A percentile compares a stretch with the other conserved stretches of the same genome.
These are phyloP conservation scores for Sclerotiophoma versabilis DNA, from an alignment of 2,329 filamentous ascomycete genomes.

Conservation along the genomic window DNA sequence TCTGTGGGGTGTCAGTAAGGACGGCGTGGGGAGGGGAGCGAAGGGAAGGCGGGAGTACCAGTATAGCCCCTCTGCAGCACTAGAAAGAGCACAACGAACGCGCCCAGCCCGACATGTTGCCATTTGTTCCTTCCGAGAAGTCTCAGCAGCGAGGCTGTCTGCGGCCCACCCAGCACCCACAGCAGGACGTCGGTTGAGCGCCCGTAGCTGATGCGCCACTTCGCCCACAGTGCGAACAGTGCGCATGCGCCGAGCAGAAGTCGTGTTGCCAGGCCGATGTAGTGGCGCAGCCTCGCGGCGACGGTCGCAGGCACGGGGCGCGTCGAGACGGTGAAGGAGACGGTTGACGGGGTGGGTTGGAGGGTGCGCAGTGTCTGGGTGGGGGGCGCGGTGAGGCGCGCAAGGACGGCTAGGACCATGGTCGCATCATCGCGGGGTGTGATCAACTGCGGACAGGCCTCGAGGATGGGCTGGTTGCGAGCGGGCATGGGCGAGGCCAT, in stretches of 20 bases:
- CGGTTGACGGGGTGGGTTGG: constrained; percentile 77
- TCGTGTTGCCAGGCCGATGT: constrained; percentile 55
- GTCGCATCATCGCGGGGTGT: constrained; percentile 3
- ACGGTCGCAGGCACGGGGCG: constrained; percentile 62
- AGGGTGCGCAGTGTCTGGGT: constrained; percentile 33
- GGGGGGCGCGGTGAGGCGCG: constrained; percentile 38
- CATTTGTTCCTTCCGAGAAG: constrained; percentile 52
- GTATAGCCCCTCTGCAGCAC: constrained; percentile 60
- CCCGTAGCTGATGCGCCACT: constrained; percentile 26
- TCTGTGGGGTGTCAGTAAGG: constrained; percentile 53
- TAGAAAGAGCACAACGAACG: constrained; percentile 51
- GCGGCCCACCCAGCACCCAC: constrained; percentile 12
- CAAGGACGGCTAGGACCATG: constrained; percentile 30
- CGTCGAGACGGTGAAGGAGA: constrained; percentile 90
- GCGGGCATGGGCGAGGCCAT: no score
- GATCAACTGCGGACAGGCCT: no score
- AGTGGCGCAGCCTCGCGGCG: constrained; percentile 54
- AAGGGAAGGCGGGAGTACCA: constrained; percentile 44
- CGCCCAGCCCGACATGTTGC: constrained; percentile 51
- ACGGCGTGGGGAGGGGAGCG: no score
- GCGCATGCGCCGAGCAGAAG: constrained; percentile 53
- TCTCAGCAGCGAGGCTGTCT: constrained; percentile 36
- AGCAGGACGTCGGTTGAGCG: constrained; percentile 4
- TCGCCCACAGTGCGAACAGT: constrained; percentile 45
- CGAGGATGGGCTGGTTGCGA: no score